Evolutionary conservation across 202 grass and related monocot genomes (phyloP), one percentile per base, ranked within the genome.

Genomic region (Setaria viridis): DNA sequence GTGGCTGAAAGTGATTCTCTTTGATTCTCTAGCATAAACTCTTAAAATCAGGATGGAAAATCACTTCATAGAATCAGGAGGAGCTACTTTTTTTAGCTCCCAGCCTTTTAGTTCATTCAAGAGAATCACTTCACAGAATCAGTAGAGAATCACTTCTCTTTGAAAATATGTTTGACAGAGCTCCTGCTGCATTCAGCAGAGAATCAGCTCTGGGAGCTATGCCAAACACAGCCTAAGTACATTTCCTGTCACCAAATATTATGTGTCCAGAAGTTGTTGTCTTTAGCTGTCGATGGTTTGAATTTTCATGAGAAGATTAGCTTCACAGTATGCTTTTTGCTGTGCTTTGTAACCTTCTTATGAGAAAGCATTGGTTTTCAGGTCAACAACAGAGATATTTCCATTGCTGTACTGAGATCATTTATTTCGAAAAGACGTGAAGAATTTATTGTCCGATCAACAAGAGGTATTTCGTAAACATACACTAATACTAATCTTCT

Each of bases 321-420:
- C n/a, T 57, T 60, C 10, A 45, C 29, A 37, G 33, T 62, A 46
- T 39, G 2, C 15, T 66, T 67, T 45, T 12, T 20, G 19, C 29
- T 79, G 39, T 59, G 70, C 13, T 50, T 35, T 62, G 25, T 57
- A 80, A 13, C 54, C 2, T 66, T 34, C 42, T 68, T 84, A 71
- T 33, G 20, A 76, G 41, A 75, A 1, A 62, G 11, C 11, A 20
- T 85, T 46, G 45, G 12, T 85, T 55, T 11, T 54, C 80, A 92
- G 90, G 84, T 92, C 86, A 86, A 92, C 62, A 92, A 92, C 80
- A 86, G 87, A 72, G 90, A 87, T 68, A 53, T 89, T 73, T 92
- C 90, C 4, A 59, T 92, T 81, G 74, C 90, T 78, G 90, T 92
- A 32, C 57, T 92, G 56, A 87, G 84, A 80, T 86, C 84, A 47